Evolutionary conservation across 2,329 filamentous ascomycete genomes (phyloP), one percentile per base, ranked within the genome.

Genomic region (Fusarium praegraminearum): DNA sequence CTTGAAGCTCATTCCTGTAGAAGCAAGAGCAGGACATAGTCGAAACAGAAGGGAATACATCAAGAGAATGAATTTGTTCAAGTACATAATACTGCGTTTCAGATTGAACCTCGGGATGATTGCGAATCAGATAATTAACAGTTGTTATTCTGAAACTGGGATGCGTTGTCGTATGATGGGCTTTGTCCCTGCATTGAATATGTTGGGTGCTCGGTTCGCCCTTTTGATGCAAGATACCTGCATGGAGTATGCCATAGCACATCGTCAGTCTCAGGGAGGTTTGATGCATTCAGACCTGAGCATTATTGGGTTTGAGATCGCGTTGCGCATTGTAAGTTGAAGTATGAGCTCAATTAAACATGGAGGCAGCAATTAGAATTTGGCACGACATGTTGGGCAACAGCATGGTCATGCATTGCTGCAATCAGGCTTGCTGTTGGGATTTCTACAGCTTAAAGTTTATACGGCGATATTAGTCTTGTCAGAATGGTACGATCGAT

Each of bases 11-110:
- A 20, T 57, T 68, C 35, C 59, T 65, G 41, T 57, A 36, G 26
- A 65, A 58, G 59, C 52, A 32, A 56, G n/a, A 59, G 45, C 40
- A 50, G 43, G 28, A 54, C 43, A 50, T 59, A 52, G 50, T 24
- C 33, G 35, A 41, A 65, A 35, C 32, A 47, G 36, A 32, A 43
- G 24, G 53, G 32, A 47, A 35, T 7, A 43, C 24, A 54, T 20
- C 20, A 50, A n/a, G 46, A 66, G 41, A n/a, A 50, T 57, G 57
- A 53, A 64, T 57, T 41, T 46, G 38, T 36, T 26, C 66, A 69
- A 26, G 36, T 60, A 64, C 58, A 54, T 22, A 54, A 46, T 45
- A 45, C 26, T 52, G 33, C 46, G 58, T 68, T 28, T 69, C 30
- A 20, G 33, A 18, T 56, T 63, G 49, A 41, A 32, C 36, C 49